These are phyloP conservation scores for Elongisporangium anandrum DNA, from an alignment of 352 stramenopile species.

Conservation along the genomic window DNA sequence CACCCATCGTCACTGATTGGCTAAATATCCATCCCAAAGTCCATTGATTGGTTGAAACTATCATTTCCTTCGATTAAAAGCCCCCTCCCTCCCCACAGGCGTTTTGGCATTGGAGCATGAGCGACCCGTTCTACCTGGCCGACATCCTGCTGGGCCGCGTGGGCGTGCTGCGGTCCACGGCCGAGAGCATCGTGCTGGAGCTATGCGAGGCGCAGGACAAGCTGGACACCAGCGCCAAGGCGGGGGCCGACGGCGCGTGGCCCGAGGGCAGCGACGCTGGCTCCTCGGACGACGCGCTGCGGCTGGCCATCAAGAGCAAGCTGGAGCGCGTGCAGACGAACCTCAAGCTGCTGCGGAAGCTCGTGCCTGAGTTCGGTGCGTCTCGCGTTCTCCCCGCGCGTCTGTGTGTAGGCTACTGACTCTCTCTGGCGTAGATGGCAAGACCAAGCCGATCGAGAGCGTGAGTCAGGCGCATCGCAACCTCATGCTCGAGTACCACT, in stretches of 20 bases:
- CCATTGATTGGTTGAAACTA: neutral
- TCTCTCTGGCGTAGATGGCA: conserved; percentile 41
- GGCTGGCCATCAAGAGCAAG: conserved; percentile 78
- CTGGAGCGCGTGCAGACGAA: conserved; percentile 86
- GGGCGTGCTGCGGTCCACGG: conserved; percentile 76
- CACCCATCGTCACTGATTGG: too few species aligned
- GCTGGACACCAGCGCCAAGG: conserved; percentile 32
- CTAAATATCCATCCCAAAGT: too few species aligned
- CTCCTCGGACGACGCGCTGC: conserved; percentile 58
- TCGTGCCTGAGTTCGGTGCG: conserved; percentile 80
- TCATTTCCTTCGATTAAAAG: neutral
- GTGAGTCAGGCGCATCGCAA: conserved; percentile 85
- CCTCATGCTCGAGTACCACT: conserved; percentile 87
- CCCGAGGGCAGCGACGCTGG: conserved; percentile 5
- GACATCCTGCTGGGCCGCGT: conserved; percentile 83
- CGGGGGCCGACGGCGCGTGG: conserved; percentile 7
- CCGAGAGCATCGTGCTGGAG: conserved; percentile 84
- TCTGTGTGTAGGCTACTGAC: neutral
- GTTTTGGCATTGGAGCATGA: conserved; percentile 35
- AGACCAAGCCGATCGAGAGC: conserved; percentile 84
- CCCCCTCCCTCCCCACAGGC: neutral
- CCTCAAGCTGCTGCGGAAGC: conserved; percentile 75
- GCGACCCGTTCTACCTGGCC: conserved; percentile 83
- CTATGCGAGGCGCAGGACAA: conserved; percentile 69
- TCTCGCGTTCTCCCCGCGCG: conserved; percentile 1